A percentile compares a stretch with the other conserved stretches of the same genome.
These are phyloP conservation scores for Cicer pinnatifidum DNA, from an alignment of 306 rosid genomes.

Conservation along the genomic window DNA sequence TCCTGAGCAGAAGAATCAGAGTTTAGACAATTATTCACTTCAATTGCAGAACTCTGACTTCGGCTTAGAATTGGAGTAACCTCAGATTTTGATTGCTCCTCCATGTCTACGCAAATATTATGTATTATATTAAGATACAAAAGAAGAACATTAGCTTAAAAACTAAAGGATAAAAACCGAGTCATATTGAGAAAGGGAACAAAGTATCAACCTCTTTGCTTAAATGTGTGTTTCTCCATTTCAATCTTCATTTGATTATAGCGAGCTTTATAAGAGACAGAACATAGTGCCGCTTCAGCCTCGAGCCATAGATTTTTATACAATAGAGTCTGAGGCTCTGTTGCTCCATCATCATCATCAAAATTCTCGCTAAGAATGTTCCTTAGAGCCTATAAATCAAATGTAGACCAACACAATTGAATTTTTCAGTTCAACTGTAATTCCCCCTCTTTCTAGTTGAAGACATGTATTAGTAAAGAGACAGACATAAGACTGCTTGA, in stretches of 20 bases:
- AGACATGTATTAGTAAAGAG: not conserved
- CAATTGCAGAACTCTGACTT: slow-evolving; percentile 45
- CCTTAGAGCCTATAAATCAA: slow-evolving; percentile 70
- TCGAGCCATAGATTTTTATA: slow-evolving; percentile 93
- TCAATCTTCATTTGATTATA: slow-evolving; percentile 70
- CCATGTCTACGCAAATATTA: slow-evolving; percentile 39
- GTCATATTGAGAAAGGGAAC: slow-evolving; percentile 6
- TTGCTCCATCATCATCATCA: slow-evolving; percentile 54
- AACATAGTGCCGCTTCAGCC: slow-evolving; percentile 92
- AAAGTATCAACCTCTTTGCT: slow-evolving; percentile 59
- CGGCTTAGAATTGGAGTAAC: slow-evolving; percentile 46
- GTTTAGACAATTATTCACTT: slow-evolving; percentile 46
- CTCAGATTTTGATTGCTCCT: slow-evolving; percentile 47
- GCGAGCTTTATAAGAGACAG: slow-evolving; percentile 70
- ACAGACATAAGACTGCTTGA: slow-evolving; percentile 23
- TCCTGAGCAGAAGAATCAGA: slow-evolving; percentile 45
- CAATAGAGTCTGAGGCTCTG: slow-evolving; percentile 59
- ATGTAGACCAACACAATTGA: slow-evolving; percentile 28
- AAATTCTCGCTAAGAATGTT: slow-evolving; percentile 74
- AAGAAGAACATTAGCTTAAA: slow-evolving; percentile 43
- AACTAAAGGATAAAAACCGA: slow-evolving; percentile 3
- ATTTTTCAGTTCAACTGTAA: slow-evolving; percentile 1
- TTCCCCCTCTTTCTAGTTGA: not conserved
- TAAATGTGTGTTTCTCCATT: slow-evolving; percentile 59
- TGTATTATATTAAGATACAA: slow-evolving; percentile 44